Evolutionary conservation across 139 green algal species (phyloP).

Genomic region (Eudorina sp.): DNA sequence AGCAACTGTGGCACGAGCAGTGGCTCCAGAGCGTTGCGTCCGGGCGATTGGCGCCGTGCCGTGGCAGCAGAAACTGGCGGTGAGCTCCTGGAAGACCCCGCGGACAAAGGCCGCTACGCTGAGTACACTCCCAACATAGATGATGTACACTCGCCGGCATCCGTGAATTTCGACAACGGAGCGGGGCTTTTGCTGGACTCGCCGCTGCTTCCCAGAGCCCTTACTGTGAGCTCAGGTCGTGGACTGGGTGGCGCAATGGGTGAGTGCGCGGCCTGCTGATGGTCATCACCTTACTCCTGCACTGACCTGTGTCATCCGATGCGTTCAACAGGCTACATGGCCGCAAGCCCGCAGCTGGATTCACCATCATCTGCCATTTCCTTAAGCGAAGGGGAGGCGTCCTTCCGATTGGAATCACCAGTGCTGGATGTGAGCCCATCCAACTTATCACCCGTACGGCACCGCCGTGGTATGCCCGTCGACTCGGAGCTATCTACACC

Average conservation of each 20-base stretch:
- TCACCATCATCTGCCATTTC: not conserved
- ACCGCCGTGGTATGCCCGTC: not conserved
- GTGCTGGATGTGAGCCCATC: not conserved
- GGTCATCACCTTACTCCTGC: too few species aligned
- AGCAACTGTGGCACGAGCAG: not conserved
- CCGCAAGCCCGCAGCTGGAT: not conserved
- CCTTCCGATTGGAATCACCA: not conserved
- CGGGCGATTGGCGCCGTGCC: slow-evolving; percentile 11
- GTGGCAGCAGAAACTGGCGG: slow-evolving; percentile 23
- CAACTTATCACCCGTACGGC: not conserved
- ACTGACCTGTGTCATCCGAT: too few species aligned
- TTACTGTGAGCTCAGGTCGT: not conserved
- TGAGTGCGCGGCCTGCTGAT: too few species aligned
- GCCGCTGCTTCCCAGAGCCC: not conserved
- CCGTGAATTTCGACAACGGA: not conserved
- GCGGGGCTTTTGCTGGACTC: not conserved
- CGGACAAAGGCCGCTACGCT: not conserved
- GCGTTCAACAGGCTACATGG: not conserved
- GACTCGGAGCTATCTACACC: slow-evolving; percentile 34
- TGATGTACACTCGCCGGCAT: slow-evolving; percentile 27
- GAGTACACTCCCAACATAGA: slow-evolving; percentile 44
- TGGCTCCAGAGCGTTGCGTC: not conserved
- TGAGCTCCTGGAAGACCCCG: not conserved
- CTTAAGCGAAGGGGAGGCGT: not conserved
- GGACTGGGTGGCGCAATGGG: too few species aligned